Base-by-base conservation (phyloP, 1,284 basidiomycete genomes). In the Trichosporon sp. region DNA sequence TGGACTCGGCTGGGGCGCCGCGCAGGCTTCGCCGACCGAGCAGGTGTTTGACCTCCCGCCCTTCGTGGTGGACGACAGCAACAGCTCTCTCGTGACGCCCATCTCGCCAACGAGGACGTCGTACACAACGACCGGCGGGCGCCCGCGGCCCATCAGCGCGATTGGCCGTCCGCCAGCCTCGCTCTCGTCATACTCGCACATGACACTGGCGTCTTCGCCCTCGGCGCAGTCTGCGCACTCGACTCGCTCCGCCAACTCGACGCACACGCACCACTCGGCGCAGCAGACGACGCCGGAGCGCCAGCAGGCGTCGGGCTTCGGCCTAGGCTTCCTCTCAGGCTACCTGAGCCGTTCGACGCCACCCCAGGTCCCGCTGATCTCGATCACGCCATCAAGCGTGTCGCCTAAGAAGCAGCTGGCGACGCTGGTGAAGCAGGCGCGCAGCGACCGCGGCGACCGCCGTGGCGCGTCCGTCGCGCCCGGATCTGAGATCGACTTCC, bases 401-500 rank as follows among this genome's bases (percentile, higher is more conserved):
- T 64, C 64, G 8, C 64, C 64, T 5, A 65, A 64, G 60, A 58
- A 59, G 36, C 40, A 62, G 57, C 64, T 57, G 16, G 44, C 44
- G 25, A 59, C 29, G 25, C 63, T 68, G 23, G 64, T 61, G 36
- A 57, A 54, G 52, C 52, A 64, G 44, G 21, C 23, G 29, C 58
- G 46, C 56, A 60, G 54, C 54, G 58, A 59, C 62, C 56, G 63
- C n/a, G n/a, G n/a, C n/a, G n/a, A n/a, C n/a, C n/a, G 33, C 36
- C 63, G 56, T 33, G 46, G 58, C 16, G 64, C 46, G n/a, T 19
- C 62, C 21, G 21, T 62, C 57, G 33, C 58, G 1, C 58, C 44
- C 25, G 59, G 46, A 7, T 59, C 60, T 31, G 57, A 63, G 21
- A 37, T 75, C 27, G 73, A 75, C 64, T 69, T 73, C 31, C 61